Evolutionary conservation across 345 rosid species (phyloP).

Genomic region (Eucalyptus decipiens): DNA sequence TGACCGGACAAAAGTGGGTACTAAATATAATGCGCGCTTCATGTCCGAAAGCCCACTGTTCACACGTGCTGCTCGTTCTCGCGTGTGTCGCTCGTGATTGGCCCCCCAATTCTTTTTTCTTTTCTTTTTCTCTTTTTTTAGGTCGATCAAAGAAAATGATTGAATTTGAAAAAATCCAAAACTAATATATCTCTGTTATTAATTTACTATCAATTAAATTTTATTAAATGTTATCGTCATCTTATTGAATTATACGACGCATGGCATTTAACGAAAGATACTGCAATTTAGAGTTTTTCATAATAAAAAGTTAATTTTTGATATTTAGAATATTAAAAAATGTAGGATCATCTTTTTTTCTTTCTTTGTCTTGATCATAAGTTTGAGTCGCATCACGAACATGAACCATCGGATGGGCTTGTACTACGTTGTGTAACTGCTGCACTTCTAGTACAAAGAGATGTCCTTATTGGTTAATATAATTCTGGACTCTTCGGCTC

Average conservation of each 20-base stretch:
- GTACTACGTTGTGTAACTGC: accelerated
- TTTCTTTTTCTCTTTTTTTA: no score
- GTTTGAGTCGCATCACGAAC: no score
- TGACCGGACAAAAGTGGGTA: neutral
- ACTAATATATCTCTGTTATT: neutral
- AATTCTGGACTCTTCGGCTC: no score
- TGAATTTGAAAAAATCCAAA: no score
- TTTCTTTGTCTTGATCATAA: no score
- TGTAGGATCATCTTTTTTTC: accelerated
- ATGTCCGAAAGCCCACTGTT: neutral
- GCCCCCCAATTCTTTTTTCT: accelerated
- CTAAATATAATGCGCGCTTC: neutral
- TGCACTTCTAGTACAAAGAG: neutral
- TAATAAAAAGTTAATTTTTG: no score
- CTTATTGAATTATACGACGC: accelerated
- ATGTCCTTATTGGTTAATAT: neutral
- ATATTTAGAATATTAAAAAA: no score
- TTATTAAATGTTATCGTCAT: no score
- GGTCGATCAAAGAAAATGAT: neutral
- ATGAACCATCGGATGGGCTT: neutral
- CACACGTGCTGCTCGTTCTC: neutral
- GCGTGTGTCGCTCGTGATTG: neutral
- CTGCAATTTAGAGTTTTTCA: accelerated
- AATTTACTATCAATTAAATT: no score
- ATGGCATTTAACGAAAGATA: accelerated